Conservation (phyloP, 2,329 filamentous ascomycete genomes). For the Shiraia sp. region DNA sequence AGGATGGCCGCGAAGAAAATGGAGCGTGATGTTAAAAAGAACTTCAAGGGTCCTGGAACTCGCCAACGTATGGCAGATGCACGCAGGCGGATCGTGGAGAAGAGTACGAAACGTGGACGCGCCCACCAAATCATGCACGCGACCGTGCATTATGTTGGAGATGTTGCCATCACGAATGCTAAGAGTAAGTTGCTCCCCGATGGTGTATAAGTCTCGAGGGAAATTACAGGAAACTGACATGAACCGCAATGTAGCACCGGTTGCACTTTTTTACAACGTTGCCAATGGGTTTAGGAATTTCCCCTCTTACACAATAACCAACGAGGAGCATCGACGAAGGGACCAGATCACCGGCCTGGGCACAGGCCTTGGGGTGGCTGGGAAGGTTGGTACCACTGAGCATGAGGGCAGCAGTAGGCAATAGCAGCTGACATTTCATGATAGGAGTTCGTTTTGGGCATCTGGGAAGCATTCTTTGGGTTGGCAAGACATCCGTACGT, state of each 20-base stretch:
- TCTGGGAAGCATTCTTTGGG: slow-evolving; percentile 78
- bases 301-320: slow-evolving; percentile 18
- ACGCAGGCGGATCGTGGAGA: slow-evolving; percentile 4
- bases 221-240: not conserved
- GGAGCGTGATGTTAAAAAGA: not conserved
- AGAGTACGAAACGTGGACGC: slow-evolving; percentile 12
- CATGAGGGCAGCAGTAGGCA: too few species aligned
- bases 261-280: slow-evolving; percentile 25
- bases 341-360: slow-evolving; percentile 63
- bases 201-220: not conserved
- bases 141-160: slow-evolving; percentile 14
- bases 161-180: slow-evolving; percentile 12
- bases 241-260: slow-evolving; percentile 13
- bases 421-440: not conserved
- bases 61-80: slow-evolving; percentile 12
- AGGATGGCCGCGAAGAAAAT: too few species aligned
- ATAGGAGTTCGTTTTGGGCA: slow-evolving; percentile 69
- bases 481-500: slow-evolving; percentile 73
- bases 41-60: not conserved
- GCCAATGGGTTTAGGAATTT: slow-evolving; percentile 23
- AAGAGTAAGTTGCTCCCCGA: slow-evolving; percentile 3
- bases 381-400: slow-evolving; percentile 53
- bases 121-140: slow-evolving; percentile 19
- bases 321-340: slow-evolving; percentile 16
- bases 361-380: slow-evolving; percentile 73